phyloP scores from a whole-genome alignment of 2,329 filamentous ascomycete species.

The Apiospora marii region DNA sequence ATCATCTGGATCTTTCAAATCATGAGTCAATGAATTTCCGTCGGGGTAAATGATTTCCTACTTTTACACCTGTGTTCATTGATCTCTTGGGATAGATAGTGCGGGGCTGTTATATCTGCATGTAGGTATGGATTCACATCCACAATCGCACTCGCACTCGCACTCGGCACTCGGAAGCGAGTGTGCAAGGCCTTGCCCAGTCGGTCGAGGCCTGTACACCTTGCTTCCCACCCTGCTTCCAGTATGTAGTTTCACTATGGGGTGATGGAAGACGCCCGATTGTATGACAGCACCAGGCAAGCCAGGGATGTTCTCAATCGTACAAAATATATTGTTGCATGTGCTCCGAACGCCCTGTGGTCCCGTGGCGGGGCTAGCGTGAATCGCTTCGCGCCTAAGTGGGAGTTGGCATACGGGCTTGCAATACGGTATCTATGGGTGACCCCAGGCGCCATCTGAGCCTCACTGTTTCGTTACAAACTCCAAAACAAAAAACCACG shows the following conservation, averaged over 20 bases:
- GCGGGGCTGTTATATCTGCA: not conserved
- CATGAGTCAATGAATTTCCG: not conserved
- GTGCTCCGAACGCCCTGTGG: no score
- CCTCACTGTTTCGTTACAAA: not conserved
- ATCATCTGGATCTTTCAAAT: not conserved
- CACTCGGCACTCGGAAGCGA: not conserved
- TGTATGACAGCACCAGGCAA: not conserved
- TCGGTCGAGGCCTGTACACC: not conserved
- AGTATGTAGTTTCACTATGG: not conserved
- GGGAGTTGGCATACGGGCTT: not conserved
- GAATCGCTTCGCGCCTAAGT: not conserved
- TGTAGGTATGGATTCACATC: not conserved
- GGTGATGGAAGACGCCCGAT: not conserved
- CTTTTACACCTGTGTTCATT: not conserved
- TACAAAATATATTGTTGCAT: not conserved
- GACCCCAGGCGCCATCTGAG: not conserved
- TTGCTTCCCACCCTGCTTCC: not conserved
- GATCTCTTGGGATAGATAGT: not conserved
- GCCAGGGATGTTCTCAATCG: not conserved
- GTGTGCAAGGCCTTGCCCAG: not conserved
- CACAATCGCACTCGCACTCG: not conserved
- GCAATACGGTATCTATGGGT: not conserved
- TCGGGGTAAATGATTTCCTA: no score
- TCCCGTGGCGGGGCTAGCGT: not conserved
- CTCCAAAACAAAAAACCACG: not conserved